Evolutionary conservation across 129 eudicot genomes (phyloP).

Genomic region (Ambrosia artemisiifolia): DNA sequence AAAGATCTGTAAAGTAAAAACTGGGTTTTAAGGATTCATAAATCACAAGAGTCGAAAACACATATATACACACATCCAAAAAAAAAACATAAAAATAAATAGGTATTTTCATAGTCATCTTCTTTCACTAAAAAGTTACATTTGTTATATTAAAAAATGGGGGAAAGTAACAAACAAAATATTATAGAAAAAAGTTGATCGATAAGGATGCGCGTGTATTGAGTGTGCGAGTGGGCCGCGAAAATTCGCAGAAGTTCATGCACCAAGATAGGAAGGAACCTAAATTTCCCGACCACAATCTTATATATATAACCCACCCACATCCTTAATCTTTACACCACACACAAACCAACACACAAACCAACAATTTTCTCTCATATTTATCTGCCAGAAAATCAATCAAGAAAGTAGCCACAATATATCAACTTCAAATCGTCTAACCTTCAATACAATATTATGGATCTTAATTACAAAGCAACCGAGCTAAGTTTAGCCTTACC

Average conservation of each 20-base stretch:
- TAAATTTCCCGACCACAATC: constrained; percentile 14
- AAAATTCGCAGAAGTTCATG: constrained; percentile 12
- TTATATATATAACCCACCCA: constrained; percentile 19
- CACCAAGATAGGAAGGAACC: constrained; percentile 26
- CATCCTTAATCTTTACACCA: constrained; percentile 4
- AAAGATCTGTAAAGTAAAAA: too few relatives aligned
- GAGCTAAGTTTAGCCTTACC: constrained; percentile 64
- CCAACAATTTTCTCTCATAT: not conserved
- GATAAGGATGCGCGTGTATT: constrained; percentile 14
- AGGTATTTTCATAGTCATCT: too few relatives aligned
- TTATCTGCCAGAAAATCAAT: not conserved
- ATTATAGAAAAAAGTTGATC: too few relatives aligned
- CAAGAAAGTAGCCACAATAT: constrained; percentile 3
- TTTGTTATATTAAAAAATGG: too few relatives aligned
- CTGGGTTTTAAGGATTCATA: too few relatives aligned
- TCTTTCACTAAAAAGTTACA: too few relatives aligned
- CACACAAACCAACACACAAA: constrained; percentile 24
- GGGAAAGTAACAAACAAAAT: too few relatives aligned
- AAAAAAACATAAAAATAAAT: too few relatives aligned
- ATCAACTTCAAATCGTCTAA: not conserved
- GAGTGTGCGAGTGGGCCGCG: constrained; percentile 10
- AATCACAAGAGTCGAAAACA: too few relatives aligned
- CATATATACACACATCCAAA: too few relatives aligned
- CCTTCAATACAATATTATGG: constrained; percentile 3
- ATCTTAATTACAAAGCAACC: constrained; percentile 56